phyloP scores from a whole-genome alignment of 208 protist genomes.

The Trypanosoma rangeli region DNA sequence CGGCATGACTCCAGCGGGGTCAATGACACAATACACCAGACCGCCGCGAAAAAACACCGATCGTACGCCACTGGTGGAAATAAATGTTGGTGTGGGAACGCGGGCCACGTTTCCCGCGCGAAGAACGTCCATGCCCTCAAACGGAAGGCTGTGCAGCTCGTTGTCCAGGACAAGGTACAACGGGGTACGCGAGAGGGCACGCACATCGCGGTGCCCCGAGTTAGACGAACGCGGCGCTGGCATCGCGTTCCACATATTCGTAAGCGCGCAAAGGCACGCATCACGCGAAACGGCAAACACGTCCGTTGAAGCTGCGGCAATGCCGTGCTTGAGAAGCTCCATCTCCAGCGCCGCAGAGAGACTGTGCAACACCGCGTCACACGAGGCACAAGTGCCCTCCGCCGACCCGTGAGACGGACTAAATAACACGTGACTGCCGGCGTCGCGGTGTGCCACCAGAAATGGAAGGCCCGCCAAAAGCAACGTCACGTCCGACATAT shows the following conservation, averaged over 20 bases:
- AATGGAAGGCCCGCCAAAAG: constrained; percentile 21
- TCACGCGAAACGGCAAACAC: constrained; percentile 19
- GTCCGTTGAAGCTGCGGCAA: constrained; percentile 16
- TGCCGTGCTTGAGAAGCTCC: constrained; percentile 24
- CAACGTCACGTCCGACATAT: constrained; percentile 17
- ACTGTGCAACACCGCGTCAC: constrained; percentile 14
- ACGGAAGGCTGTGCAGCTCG: constrained; percentile 58
- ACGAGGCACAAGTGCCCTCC: not conserved
- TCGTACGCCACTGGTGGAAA: constrained; percentile 4
- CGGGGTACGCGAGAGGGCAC: constrained; percentile 48
- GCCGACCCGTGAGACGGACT: constrained; percentile 12
- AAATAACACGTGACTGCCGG: constrained; percentile 6
- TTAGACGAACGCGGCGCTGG: not conserved
- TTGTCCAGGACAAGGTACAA: constrained; percentile 56
- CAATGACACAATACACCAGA: constrained; percentile 19
- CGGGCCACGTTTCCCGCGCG: constrained; percentile 46
- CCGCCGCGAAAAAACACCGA: not conserved
- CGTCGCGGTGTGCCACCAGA: not conserved
- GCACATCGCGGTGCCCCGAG: constrained; percentile 41
- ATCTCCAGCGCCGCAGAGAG: constrained; percentile 19
- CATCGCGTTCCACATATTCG: not conserved
- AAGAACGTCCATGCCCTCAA: constrained; percentile 58
- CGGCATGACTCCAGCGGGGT: constrained; percentile 31
- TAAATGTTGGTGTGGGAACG: constrained; percentile 29
- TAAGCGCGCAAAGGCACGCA: constrained; percentile 19